Percentiles rank a stretch among this genome's conserved stretches.
These are phyloP conservation scores for Arctium lappa DNA, from an alignment of 129 eudicot species.

Conservation along the genomic window DNA sequence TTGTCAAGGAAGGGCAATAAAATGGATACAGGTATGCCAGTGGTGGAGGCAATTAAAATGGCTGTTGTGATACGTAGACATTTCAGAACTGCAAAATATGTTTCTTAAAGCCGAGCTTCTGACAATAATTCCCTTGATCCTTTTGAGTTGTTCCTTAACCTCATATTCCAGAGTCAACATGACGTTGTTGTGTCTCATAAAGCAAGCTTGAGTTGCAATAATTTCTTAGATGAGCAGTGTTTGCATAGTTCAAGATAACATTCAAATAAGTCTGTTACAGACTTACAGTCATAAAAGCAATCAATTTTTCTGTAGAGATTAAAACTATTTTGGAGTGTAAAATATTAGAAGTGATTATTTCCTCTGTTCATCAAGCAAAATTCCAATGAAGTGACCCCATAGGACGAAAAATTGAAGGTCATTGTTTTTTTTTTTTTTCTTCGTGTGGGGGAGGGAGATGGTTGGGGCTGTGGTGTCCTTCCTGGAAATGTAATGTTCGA, in stretches of 20 bases:
- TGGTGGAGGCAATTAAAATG: background rate
- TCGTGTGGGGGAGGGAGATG: slow-evolving; percentile 14
- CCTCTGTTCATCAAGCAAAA: background rate
- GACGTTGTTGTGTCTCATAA: background rate
- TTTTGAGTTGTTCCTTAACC: background rate
- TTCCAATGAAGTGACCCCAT: background rate
- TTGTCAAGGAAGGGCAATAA: slow-evolving; percentile 1
- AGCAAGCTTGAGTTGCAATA: background rate
- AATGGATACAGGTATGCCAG: background rate
- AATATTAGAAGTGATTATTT: background rate
- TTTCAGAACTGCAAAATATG: slow-evolving; percentile 2
- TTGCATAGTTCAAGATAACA: background rate
- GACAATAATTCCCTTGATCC: background rate
- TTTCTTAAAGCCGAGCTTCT: background rate
- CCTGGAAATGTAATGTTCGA: slow-evolving; percentile 8
- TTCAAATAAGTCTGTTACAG: background rate
- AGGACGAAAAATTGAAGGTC: background rate
- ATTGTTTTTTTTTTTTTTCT: background rate
- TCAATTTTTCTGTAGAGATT: background rate
- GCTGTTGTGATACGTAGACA: slow-evolving; percentile 1
- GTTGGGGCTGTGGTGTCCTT: background rate
- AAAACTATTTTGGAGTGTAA: background rate
- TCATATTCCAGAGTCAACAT: background rate
- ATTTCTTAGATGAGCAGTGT: background rate
- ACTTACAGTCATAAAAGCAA: background rate